These are phyloP conservation scores for Aspergillus novoparasiticus DNA, from an alignment of 2,329 filamentous ascomycete species.

Conservation along the genomic window DNA sequence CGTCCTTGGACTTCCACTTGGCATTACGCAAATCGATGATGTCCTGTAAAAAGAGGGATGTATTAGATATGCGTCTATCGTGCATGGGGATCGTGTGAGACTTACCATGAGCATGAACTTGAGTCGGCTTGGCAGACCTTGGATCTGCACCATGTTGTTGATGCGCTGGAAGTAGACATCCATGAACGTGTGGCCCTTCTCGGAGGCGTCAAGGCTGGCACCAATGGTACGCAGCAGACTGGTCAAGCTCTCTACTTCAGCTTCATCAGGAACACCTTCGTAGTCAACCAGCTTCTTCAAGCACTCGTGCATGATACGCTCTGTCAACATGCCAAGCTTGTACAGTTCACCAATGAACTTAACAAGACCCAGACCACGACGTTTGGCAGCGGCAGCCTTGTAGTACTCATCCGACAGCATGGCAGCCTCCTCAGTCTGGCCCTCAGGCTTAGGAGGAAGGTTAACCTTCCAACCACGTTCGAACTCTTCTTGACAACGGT, in stretches of 20 bases:
- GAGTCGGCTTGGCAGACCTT: constrained; percentile 81
- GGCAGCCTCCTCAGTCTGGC: constrained; percentile 69
- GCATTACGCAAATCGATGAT: constrained; percentile 78
- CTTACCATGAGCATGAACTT: constrained; percentile 88
- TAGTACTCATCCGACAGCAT: constrained; percentile 98
- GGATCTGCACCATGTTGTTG: constrained; percentile 75
- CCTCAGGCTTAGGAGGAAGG: constrained; percentile 76
- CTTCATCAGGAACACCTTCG: constrained; percentile 88
- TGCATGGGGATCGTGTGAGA: constrained; percentile 1
- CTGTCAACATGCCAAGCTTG: constrained; percentile 97
- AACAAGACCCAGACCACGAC: constrained; percentile 93
- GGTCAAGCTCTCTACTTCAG: constrained; percentile 92
- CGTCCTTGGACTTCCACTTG: constrained; percentile 84
- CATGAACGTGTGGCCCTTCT: constrained; percentile 85
- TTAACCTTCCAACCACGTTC: constrained; percentile 96
- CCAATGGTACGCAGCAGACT: constrained; percentile 93
- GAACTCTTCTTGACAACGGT: constrained; percentile 98
- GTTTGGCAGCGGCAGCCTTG: constrained; percentile 86
- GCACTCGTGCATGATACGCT: constrained; percentile 99
- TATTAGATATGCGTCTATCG: neutral
- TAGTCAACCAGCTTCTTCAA: constrained; percentile 97
- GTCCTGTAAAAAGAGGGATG: constrained; percentile 53
- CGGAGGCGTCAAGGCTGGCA: constrained; percentile 77
- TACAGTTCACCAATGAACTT: constrained; percentile 99
- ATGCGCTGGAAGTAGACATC: constrained; percentile 93